Conservation (phyloP, 306 rosid genomes). For the Mimosa pudica region DNA sequence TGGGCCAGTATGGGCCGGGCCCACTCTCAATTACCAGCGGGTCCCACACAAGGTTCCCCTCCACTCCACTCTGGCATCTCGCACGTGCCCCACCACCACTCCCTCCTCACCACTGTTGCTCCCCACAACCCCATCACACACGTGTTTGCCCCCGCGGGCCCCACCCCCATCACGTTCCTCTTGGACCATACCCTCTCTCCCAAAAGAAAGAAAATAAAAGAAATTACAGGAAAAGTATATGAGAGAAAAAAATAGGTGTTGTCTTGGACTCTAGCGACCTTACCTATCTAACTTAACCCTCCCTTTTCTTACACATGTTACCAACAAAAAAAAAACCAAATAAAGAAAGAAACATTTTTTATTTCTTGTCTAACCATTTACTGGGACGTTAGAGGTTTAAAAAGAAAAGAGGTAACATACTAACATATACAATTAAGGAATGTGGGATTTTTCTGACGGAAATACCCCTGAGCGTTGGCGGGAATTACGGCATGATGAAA, state of each 20-base stretch:
- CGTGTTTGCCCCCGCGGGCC: conserved; percentile 32
- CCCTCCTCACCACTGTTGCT: conserved; percentile 28
- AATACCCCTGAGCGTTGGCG: conserved; percentile 7
- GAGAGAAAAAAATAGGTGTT: neutral
- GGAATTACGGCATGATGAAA: conserved; percentile 20
- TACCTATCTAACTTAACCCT: neutral
- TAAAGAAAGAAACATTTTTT: neutral
- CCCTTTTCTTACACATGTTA: neutral
- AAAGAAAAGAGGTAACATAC: too few species aligned
- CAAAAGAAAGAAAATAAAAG: neutral
- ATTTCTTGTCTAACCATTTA: neutral
- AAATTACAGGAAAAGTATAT: neutral
- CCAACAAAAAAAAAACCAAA: neutral
- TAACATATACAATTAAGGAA: neutral
- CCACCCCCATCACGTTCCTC: conserved; percentile 28
- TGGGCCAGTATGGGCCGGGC: neutral
- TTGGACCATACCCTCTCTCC: neutral
- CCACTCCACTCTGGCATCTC: conserved; percentile 25
- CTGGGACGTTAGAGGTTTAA: neutral
- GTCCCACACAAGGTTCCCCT: neutral
- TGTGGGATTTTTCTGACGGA: neutral
- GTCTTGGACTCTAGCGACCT: conserved; percentile 46
- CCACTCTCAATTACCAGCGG: neutral
- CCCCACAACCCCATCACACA: conserved; percentile 42
- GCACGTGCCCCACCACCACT: conserved; percentile 51